phyloP scores from a whole-genome alignment of 139 green algal genomes.

The Monoraphidium neglectum region DNA sequence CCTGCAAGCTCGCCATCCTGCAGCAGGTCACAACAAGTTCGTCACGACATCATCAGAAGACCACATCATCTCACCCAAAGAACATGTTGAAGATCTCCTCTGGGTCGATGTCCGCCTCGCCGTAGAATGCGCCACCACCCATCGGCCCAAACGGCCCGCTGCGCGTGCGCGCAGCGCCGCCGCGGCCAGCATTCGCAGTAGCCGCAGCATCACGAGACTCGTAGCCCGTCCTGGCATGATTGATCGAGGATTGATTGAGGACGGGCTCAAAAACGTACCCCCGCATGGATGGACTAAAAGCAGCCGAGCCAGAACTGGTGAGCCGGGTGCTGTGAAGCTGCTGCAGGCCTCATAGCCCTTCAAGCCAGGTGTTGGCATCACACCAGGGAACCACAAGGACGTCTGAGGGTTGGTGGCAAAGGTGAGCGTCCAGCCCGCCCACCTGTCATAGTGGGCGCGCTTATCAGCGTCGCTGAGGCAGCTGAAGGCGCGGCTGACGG shows the following conservation, averaged over 20 bases:
- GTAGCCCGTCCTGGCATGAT: conserved; percentile 25
- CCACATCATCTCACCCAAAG: conserved; percentile 48
- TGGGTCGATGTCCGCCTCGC: conserved; percentile 57
- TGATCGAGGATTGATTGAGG: background rate
- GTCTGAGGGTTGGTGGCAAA: no score
- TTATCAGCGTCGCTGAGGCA: conserved; percentile 63
- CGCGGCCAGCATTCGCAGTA: conserved; percentile 12
- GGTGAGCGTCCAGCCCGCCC: conserved; percentile 36
- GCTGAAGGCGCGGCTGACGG: conserved; percentile 55
- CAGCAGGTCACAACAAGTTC: background rate
- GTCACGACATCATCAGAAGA: background rate
- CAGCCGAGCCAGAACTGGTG: background rate
- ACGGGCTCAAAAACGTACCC: background rate
- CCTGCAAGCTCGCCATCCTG: background rate
- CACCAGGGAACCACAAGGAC: no score
- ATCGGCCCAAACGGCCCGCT: conserved; percentile 17
- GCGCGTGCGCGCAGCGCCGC: background rate
- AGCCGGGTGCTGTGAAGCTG: conserved; percentile 26
- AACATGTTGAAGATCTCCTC: conserved; percentile 80
- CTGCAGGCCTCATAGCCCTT: no score
- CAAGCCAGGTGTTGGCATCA: no score
- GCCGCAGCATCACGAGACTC: conserved; percentile 21
- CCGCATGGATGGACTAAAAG: background rate
- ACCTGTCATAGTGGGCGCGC: conserved; percentile 57
- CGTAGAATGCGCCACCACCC: conserved; percentile 2